Evolutionary conservation across 2,329 filamentous ascomycete genomes (phyloP).

Genomic region (Aspergillus ruber): DNA sequence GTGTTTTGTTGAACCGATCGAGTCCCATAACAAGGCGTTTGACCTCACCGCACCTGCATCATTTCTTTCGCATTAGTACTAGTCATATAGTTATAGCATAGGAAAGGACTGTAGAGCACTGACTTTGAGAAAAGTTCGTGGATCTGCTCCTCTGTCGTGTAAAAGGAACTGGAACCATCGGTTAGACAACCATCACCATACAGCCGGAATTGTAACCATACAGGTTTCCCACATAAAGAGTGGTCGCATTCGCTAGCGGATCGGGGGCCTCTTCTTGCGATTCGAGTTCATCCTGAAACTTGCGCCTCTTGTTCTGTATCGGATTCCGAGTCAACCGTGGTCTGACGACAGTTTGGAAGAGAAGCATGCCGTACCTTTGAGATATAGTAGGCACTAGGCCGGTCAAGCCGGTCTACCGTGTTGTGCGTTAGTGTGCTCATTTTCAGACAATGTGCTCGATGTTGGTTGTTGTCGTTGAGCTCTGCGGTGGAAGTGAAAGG

Average conservation of each 20-base stretch:
- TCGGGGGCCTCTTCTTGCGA: constrained; percentile 62
- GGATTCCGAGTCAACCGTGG: constrained; percentile 2
- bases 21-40: constrained; percentile 97
- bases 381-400: constrained; percentile 87
- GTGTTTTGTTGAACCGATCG: constrained; percentile 94
- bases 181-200: not conserved
- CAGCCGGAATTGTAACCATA: constrained; percentile 33
- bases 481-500: not conserved
- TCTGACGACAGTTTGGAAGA: constrained; percentile 24
- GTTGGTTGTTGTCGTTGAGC: not conserved
- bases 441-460: not conserved
- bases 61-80: not conserved
- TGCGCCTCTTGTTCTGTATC: constrained; percentile 63
- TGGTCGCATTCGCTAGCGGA: constrained; percentile 78
- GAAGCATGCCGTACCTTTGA: constrained; percentile 56
- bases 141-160: constrained; percentile 98
- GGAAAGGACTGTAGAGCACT: constrained; percentile 7
- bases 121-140: constrained; percentile 92
- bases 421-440: constrained; percentile 9
- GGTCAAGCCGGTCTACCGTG: constrained; percentile 88
- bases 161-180: constrained; percentile 64
- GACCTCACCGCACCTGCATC: constrained; percentile 73
- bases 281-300: constrained; percentile 55
- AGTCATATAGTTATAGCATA: not conserved
- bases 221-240: constrained; percentile 96